Evolutionary conservation across 805 yeast species (phyloP), one percentile per base, ranked within the genome.

Genomic region (Torulaspora quercuum): DNA sequence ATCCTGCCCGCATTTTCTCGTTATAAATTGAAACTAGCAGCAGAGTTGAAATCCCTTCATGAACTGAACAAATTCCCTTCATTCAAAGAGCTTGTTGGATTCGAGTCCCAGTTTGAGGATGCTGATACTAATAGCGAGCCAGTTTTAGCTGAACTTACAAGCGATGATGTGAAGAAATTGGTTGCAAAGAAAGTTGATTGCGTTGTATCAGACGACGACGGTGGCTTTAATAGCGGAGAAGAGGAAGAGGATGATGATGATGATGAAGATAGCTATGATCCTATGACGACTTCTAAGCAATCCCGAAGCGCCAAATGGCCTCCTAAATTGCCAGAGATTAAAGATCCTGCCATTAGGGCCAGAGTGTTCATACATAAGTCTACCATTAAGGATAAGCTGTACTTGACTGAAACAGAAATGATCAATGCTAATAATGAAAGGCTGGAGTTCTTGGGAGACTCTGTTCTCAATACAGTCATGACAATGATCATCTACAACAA

Each of bases 371-470:
- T 81, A 17, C 97, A 90, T 59, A 79, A 80, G 48, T 88, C 96
- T 0, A 66, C 75, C 3, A 72, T 80, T 10, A 76, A 80, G 42
- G 75, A 74, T 45, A 73, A 75, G 43, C 57, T 74, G 4, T 76
- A 75, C 46, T 58, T 80, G 31, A 65, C 75, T n/a, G 75, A 71
- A 33, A 59, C 64, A 3, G 90, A 82, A 46, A 65, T 73, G 35
- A 65, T 82, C 16, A 65, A 70, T 34, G 65, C 79, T 2, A 89
- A 86, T 50, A 85, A 90, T 57, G 97, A 89, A 67, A 70, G 96
- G 33, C 66, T 88, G 14, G 97, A 90, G 64, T 90, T 87, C 54
- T 65, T 86, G 28, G 97, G 97, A 10, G 97, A 90, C 63, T 79
- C 97, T 1, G 74, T 87, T 13, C 64, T 90, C 41, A 83, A 85